phyloP scores from a whole-genome alignment of 1,139 yeast species.

The Debaryomycetaceae sp. region DNA sequence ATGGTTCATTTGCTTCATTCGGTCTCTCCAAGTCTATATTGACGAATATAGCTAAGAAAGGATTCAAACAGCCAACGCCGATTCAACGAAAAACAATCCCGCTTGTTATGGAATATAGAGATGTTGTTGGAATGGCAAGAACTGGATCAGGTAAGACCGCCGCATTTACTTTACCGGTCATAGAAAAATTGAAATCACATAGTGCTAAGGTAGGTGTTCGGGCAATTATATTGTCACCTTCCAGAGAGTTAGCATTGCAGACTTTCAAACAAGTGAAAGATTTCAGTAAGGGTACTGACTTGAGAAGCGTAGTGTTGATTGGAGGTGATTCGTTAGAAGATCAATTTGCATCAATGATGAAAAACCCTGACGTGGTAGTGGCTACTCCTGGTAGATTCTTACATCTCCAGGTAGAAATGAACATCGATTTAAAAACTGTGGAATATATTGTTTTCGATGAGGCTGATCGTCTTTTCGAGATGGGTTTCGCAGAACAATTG shows the following conservation, averaged over 20 bases:
- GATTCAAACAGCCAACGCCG: constrained; percentile 94
- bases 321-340: constrained; percentile 99
- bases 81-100: constrained; percentile 96
- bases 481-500: constrained; percentile 95
- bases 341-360: constrained; percentile 89
- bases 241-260: constrained; percentile 92
- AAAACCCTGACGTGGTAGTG: constrained; percentile 89
- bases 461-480: constrained; percentile 95
- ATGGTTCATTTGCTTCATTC: constrained; percentile 84
- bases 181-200: constrained; percentile 80
- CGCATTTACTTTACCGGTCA: constrained; percentile 90
- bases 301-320: constrained; percentile 74
- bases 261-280: constrained; percentile 88
- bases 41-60: constrained; percentile 73
- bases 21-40: constrained; percentile 76
- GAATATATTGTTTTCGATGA: constrained; percentile 96
- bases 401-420: constrained; percentile 95
- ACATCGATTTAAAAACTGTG: constrained; percentile 71
- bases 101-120: constrained; percentile 77
- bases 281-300: constrained; percentile 77
- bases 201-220: constrained; percentile 82
- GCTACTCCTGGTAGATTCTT: constrained; percentile 98
- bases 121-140: constrained; percentile 98
- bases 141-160: constrained; percentile 99
- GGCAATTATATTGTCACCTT: constrained; percentile 83